A percentile compares a stretch with the other conserved stretches of the same genome.
phyloP scores from a whole-genome alignment of 2,329 filamentous ascomycete species.

The Trematosphaeria pertusa region DNA sequence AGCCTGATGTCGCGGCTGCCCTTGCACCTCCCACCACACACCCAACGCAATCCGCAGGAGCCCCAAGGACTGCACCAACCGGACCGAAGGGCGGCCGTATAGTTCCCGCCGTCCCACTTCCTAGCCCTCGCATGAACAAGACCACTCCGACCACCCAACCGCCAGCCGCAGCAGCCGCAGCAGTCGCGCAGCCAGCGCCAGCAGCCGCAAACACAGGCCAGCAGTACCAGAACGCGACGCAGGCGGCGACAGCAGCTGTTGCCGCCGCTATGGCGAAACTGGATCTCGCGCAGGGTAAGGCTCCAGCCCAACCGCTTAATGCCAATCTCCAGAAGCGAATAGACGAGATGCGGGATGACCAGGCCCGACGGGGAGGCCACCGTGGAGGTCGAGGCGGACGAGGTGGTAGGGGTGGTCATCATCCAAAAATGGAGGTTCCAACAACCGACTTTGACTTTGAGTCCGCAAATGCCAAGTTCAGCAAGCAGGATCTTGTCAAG shows the following conservation, averaged over 20 bases:
- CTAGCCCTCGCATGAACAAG: slow-evolving; percentile 49
- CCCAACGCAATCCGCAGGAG: slow-evolving; percentile 41
- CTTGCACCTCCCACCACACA: slow-evolving; percentile 59
- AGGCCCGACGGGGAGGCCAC: slow-evolving; percentile 59
- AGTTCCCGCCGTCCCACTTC: slow-evolving; percentile 70
- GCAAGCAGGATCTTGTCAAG: slow-evolving; percentile 85
- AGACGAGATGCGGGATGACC: slow-evolving; percentile 75
- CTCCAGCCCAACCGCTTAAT: slow-evolving; percentile 61
- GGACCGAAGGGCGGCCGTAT: slow-evolving; percentile 61
- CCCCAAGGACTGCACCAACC: slow-evolving; percentile 47
- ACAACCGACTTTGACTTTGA: slow-evolving; percentile 93
- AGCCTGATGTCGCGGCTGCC: slow-evolving; percentile 67
- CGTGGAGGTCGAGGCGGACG: slow-evolving; percentile 57
- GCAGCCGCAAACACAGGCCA: slow-evolving; percentile 33
- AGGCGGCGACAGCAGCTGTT: slow-evolving; percentile 78
- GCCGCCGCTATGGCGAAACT: slow-evolving; percentile 81
- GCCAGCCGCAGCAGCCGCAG: slow-evolving; percentile 48
- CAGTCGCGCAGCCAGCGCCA: slow-evolving; percentile 36
- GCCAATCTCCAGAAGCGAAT: slow-evolving; percentile 74
- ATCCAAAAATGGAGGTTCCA: slow-evolving; percentile 83
- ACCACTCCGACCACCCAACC: slow-evolving; percentile 47
- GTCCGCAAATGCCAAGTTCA: slow-evolving; percentile 84
- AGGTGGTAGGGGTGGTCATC: slow-evolving; percentile 54
- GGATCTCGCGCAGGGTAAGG: slow-evolving; percentile 38
- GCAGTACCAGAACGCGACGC: slow-evolving; percentile 70